Conservation (phyloP, 2,329 filamentous ascomycete genomes). For the Ophiostoma quercus region DNA sequence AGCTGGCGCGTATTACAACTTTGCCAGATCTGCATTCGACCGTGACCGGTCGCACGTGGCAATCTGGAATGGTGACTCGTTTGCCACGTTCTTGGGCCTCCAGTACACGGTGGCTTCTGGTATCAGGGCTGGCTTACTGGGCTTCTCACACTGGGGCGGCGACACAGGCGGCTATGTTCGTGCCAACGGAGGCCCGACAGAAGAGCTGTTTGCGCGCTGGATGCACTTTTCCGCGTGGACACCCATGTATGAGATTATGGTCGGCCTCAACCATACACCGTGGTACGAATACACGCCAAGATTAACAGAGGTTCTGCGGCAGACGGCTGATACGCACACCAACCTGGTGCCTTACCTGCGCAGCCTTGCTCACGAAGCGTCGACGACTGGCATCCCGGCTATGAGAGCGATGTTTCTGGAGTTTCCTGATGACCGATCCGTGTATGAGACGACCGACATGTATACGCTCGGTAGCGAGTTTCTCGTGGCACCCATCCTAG, state of each 20-base stretch:
- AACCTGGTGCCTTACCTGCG: slow-evolving; percentile 35
- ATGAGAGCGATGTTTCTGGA: background rate
- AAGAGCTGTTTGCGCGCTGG: slow-evolving; percentile 36
- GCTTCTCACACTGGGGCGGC: slow-evolving; percentile 34
- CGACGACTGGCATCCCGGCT: background rate
- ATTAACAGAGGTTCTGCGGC: slow-evolving; percentile 33
- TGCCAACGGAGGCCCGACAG: slow-evolving; percentile 29
- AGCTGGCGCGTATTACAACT: slow-evolving; percentile 32
- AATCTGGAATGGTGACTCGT: slow-evolving; percentile 37
- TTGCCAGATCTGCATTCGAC: slow-evolving; percentile 35
- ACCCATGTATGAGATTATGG: slow-evolving; percentile 36
- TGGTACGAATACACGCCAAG: slow-evolving; percentile 34
- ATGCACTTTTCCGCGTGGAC: slow-evolving; percentile 31
- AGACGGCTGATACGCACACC: slow-evolving; percentile 34
- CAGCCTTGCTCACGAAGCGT: slow-evolving; percentile 16
- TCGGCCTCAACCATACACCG: slow-evolving; percentile 35
- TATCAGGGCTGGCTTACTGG: slow-evolving; percentile 34
- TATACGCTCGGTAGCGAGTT: background rate
- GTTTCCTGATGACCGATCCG: background rate
- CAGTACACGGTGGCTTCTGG: slow-evolving; percentile 33
- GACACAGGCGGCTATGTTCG: slow-evolving; percentile 36
- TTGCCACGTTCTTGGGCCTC: slow-evolving; percentile 34
- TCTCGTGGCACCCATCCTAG: background rate
- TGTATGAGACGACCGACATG: background rate
- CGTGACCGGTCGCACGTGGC: slow-evolving; percentile 31